Evolutionary conservation across 2,329 filamentous ascomycete genomes (phyloP).

Genomic region (Ustulina deusta): DNA sequence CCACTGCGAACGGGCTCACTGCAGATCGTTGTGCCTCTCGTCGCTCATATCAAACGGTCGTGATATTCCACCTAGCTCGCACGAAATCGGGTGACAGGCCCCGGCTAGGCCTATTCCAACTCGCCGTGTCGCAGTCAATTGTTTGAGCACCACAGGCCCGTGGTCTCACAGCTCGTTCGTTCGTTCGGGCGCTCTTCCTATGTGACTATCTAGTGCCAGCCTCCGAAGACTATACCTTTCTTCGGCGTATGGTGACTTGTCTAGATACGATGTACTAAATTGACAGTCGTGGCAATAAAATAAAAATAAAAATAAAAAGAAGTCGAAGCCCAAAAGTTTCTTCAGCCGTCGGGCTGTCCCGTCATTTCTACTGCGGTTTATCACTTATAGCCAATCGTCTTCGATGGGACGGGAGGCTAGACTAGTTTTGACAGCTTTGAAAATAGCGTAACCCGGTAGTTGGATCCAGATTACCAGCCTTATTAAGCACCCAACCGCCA

Average conservation of each 20-base stretch:
- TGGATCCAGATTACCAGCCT: constrained; percentile 27
- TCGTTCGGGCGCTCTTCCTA: constrained; percentile 8
- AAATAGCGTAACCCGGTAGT: constrained; percentile 13
- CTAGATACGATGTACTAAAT: background rate
- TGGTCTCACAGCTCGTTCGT: constrained; percentile 15
- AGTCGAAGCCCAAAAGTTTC: constrained; percentile 1
- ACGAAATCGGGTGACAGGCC: constrained; percentile 21
- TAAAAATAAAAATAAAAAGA: too few species aligned
- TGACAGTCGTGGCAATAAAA: background rate
- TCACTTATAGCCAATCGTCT: background rate
- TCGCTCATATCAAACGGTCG: constrained; percentile 33
- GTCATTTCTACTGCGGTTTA: background rate
- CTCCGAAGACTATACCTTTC: background rate
- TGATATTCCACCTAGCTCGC: constrained; percentile 22
- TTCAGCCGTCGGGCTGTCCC: background rate
- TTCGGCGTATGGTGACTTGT: background rate
- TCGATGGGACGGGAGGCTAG: background rate
- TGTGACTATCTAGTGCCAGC: background rate
- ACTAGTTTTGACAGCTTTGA: background rate
- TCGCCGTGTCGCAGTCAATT: background rate
- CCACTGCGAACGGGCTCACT: constrained; percentile 38
- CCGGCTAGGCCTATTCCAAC: constrained; percentile 21
- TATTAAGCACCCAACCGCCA: constrained; percentile 34
- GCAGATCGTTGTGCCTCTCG: constrained; percentile 26
- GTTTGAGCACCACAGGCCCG: constrained; percentile 4